Evolutionary conservation across 768 basidiomycete species (phyloP).

Genomic region (Phanerochaete carnosa): DNA sequence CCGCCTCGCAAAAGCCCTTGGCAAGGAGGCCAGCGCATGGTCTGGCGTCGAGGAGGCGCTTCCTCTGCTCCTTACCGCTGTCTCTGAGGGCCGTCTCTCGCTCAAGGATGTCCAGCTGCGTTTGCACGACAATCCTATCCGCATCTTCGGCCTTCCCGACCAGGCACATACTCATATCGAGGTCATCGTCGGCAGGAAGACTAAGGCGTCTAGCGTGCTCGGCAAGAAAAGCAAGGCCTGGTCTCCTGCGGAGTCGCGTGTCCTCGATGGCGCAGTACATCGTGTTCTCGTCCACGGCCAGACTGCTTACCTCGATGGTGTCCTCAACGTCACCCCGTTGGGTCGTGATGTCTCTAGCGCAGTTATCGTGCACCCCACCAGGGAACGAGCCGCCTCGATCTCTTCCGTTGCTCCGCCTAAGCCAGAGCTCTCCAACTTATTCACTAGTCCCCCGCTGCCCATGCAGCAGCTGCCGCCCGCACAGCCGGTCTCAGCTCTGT

Average conservation of each 20-base stretch:
- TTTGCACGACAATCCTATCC: conserved; percentile 87
- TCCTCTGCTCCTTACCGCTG: conserved; percentile 84
- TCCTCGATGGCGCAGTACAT: conserved; percentile 75
- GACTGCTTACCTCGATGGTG: conserved; percentile 87
- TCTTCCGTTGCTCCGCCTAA: conserved; percentile 15
- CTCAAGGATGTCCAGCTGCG: conserved; percentile 80
- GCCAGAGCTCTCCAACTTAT: conserved; percentile 13
- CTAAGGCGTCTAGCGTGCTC: conserved; percentile 45
- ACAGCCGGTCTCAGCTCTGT: conserved; percentile 13
- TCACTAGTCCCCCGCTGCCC: conserved; percentile 1
- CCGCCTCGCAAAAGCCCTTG: conserved; percentile 60
- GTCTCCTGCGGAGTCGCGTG: conserved; percentile 75
- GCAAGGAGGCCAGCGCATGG: conserved; percentile 56
- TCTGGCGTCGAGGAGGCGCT: conserved; percentile 87
- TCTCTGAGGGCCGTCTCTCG: conserved; percentile 72
- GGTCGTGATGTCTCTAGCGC: conserved; percentile 76
- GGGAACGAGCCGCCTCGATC: conserved; percentile 24
- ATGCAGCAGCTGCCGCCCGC: conserved; percentile 13
- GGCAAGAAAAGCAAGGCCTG: conserved; percentile 50
- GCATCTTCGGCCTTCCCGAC: conserved; percentile 89
- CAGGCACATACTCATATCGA: conserved; percentile 87
- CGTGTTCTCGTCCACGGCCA: conserved; percentile 88
- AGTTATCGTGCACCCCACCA: conserved; percentile 40
- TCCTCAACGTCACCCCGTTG: conserved; percentile 50
- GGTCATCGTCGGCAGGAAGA: conserved; percentile 76